Percentiles rank a stretch among this genome's conserved stretches.
phyloP scores from a whole-genome alignment of 768 basidiomycete species.

The Leccinellum luteum region DNA sequence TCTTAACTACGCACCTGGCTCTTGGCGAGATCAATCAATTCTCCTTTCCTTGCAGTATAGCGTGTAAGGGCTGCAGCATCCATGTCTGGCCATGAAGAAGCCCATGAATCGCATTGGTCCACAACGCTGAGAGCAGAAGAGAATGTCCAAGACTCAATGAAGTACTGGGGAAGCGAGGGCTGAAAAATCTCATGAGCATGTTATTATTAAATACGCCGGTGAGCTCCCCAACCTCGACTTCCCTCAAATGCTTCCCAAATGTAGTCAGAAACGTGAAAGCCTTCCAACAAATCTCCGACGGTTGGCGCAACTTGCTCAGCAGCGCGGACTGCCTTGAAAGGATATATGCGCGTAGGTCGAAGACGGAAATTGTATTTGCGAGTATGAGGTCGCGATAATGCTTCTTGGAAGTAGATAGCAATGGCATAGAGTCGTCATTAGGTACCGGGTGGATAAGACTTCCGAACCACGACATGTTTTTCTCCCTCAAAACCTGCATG shows the following conservation, averaged over 20 bases:
- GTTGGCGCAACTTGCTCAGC: slow-evolving; percentile 63
- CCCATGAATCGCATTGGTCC: slow-evolving; percentile 77
- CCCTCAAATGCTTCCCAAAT: slow-evolving; percentile 73
- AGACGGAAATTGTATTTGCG: slow-evolving; percentile 86
- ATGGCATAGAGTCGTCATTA: slow-evolving; percentile 76
- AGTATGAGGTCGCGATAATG: slow-evolving; percentile 88
- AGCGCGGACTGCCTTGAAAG: slow-evolving; percentile 82
- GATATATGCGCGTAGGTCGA: slow-evolving; percentile 91
- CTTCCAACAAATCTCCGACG: slow-evolving; percentile 70
- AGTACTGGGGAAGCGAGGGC: slow-evolving; percentile 59
- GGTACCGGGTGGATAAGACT: slow-evolving; percentile 67
- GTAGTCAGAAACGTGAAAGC: slow-evolving; percentile 70
- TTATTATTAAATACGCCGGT: slow-evolving; percentile 1
- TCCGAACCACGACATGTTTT: slow-evolving; percentile 91
- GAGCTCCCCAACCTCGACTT: slow-evolving; percentile 57
- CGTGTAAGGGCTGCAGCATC: slow-evolving; percentile 46
- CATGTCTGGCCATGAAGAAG: slow-evolving; percentile 40
- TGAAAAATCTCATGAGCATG: slow-evolving; percentile 29
- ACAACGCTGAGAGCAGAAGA: slow-evolving; percentile 84
- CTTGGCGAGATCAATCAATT: slow-evolving; percentile 84
- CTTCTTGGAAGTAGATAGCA: slow-evolving; percentile 78
- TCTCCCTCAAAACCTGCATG: slow-evolving; percentile 67
- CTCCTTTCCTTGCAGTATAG: slow-evolving; percentile 80
- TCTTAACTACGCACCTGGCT: slow-evolving; percentile 60
- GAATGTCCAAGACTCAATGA: slow-evolving; percentile 93